A percentile compares a stretch with the other conserved stretches of the same genome.
These are phyloP conservation scores for Hypericum androsaemum DNA, from an alignment of 345 rosid species.

Conservation along the genomic window DNA sequence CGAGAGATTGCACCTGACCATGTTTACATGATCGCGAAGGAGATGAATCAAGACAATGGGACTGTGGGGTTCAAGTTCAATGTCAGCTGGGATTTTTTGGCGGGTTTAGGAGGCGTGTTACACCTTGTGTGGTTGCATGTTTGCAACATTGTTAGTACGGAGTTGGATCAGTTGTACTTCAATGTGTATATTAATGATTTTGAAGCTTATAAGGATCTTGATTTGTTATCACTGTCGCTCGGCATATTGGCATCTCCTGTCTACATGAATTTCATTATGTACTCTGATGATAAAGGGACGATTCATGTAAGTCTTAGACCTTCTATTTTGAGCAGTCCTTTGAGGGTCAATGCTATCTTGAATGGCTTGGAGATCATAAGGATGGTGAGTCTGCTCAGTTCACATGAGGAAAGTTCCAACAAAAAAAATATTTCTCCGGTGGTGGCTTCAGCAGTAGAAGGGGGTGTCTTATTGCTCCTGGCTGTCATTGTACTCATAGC, in stretches of 20 bases:
- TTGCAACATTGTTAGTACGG: conserved; percentile 68
- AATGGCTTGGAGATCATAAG: conserved; percentile 91
- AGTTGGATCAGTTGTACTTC: conserved; percentile 72
- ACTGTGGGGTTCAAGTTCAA: conserved; percentile 42
- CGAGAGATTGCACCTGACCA: conserved; percentile 66
- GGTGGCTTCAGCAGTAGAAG: conserved; percentile 52
- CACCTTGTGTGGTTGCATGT: conserved; percentile 84
- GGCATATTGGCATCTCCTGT: conserved; percentile 65
- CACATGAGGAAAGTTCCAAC: conserved; percentile 18
- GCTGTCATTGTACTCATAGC: conserved; percentile 24
- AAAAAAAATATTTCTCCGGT: conserved; percentile 43
- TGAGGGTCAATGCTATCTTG: conserved; percentile 55
- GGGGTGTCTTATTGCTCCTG: conserved; percentile 34
- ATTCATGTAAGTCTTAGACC: conserved; percentile 70
- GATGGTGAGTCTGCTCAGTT: conserved; percentile 31
- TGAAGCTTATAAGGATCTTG: conserved; percentile 60
- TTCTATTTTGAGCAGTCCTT: conserved; percentile 53
- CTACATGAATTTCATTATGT: conserved; percentile 61
- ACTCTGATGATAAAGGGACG: conserved; percentile 42
- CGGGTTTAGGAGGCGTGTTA: conserved; percentile 31
- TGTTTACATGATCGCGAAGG: conserved; percentile 85
- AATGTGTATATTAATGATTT: conserved; percentile 56
- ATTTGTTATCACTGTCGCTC: conserved; percentile 53
- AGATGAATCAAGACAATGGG: conserved; percentile 66
- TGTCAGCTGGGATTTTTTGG: conserved; percentile 63